phyloP scores from a whole-genome alignment of 1,139 yeast species.

The Debaryomyces singareniensis region DNA sequence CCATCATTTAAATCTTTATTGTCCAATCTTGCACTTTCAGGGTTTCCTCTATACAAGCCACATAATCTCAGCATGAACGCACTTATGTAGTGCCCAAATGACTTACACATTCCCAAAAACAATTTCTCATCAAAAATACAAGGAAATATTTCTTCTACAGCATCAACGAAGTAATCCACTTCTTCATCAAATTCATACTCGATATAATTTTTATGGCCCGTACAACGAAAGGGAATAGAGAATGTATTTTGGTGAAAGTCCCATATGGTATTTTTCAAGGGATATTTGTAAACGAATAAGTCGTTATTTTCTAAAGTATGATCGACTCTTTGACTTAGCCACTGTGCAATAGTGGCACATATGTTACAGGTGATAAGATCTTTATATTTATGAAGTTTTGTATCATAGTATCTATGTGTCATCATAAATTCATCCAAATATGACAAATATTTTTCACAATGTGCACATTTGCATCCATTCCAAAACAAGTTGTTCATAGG shows the following conservation, averaged over 20 bases:
- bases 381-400: constrained; percentile 36
- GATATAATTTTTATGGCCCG: constrained; percentile 25
- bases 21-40: constrained; percentile 29
- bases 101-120: constrained; percentile 13
- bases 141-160: constrained; percentile 9
- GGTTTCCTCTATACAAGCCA: constrained; percentile 37
- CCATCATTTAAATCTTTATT: constrained; percentile 29
- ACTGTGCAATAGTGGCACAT: constrained; percentile 46
- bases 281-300: constrained; percentile 16
- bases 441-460: constrained; percentile 44
- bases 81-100: constrained; percentile 30
- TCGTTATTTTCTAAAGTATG: constrained; percentile 16
- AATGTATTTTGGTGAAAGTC: constrained; percentile 28
- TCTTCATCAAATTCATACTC: constrained; percentile 37
- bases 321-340: constrained; percentile 28
- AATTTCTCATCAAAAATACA: constrained; percentile 14
- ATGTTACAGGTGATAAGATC: constrained; percentile 57
- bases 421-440: constrained; percentile 52
- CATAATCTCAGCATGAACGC: constrained; percentile 24
- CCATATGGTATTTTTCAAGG: constrained; percentile 25
- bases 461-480: constrained; percentile 67
- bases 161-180: constrained; percentile 21
- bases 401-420: constrained; percentile 55
- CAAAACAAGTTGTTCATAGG: constrained; percentile 62
- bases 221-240: constrained; percentile 31